Evolutionary conservation across 768 basidiomycete genomes (phyloP).

Genomic region (Phylloporus scabripes): DNA sequence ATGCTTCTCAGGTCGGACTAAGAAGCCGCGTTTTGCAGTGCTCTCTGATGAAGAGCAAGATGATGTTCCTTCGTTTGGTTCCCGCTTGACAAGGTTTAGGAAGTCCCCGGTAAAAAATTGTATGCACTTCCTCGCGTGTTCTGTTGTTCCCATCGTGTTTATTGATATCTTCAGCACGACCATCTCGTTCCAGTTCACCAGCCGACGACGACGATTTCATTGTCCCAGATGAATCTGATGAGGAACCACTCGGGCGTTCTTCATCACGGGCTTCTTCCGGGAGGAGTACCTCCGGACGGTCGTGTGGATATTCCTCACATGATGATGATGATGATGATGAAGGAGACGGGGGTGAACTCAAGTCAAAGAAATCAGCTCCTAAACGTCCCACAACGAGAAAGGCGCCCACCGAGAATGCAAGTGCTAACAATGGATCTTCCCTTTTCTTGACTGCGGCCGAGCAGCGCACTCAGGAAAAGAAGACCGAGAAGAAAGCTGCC

Average conservation of each 20-base stretch:
- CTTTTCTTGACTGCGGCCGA: slow-evolving; percentile 83
- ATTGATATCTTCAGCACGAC: slow-evolving; percentile 32
- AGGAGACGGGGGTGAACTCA: slow-evolving; percentile 31
- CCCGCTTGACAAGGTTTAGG: slow-evolving; percentile 58
- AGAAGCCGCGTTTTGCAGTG: slow-evolving; percentile 57
- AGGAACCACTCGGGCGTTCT: slow-evolving; percentile 43
- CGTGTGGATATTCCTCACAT: slow-evolving; percentile 34
- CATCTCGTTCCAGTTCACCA: slow-evolving; percentile 33
- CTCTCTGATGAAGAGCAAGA: slow-evolving; percentile 45
- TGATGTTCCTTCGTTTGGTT: slow-evolving; percentile 45
- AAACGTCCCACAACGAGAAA: slow-evolving; percentile 32
- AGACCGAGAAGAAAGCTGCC: slow-evolving; percentile 72
- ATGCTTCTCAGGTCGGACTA: slow-evolving; percentile 38
- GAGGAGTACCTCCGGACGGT: slow-evolving; percentile 26
- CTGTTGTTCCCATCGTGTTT: slow-evolving; percentile 3
- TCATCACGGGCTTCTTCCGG: slow-evolving; percentile 51
- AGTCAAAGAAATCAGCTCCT: slow-evolving; percentile 34
- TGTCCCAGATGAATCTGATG: slow-evolving; percentile 59
- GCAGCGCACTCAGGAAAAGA: slow-evolving; percentile 65
- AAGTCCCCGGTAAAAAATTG: slow-evolving; percentile 56
- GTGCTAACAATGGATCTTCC: slow-evolving; percentile 29
- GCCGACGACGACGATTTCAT: slow-evolving; percentile 73
- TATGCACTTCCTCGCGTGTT: slow-evolving; percentile 21
- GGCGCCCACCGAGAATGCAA: slow-evolving; percentile 22
- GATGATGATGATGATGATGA: slow-evolving; percentile 34